Base-by-base conservation (phyloP, 108 stramenopile genomes). In the Bacterosira constricta region DNA sequence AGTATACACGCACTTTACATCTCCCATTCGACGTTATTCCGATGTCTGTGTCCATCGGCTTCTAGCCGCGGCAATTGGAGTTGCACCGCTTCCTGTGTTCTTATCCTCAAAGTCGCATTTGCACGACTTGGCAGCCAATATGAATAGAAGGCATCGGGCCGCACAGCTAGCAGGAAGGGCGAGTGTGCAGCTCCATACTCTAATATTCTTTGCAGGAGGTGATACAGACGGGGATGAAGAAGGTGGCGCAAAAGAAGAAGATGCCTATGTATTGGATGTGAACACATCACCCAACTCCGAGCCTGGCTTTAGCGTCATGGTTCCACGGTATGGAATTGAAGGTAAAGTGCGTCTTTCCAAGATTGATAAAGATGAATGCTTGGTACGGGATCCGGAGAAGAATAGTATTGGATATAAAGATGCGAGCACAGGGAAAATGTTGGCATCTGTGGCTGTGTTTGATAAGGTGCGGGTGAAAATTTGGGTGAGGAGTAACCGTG, bases 1-100 rank as follows among this genome's bases (percentile, higher is more conserved):
- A 3, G 93, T 99, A 10, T 99, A 99, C 79, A 99, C 98, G 0
- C 99, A 99, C 71, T 99, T 99, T 76, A 99, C 99, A 7, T 96
- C 94, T 8, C 99, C 99, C 21, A 99, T 99, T 66, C 97, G 99
- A 26, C 93, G 97, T 29, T 99, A 99, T 79, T 97, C 98, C 0
- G 99, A 99, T 84, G 91, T 99, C 7, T 93, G 99, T 57, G 98
- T 99, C 20, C 99, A 99, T 81, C 93, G 99, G 2, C 80, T 99
- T 8, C 71, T 99, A 7, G 97, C 97, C 4, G 98, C 98, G 1
- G 92, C 98, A 11, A 95, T 99, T 27, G 89, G 90, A 17, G 87
- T 97, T 18, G 87, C 88, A 1, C 94, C 96, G 3, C 85, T 99
- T 18, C 98, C 99, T 1, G 73, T 82, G 2, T 88, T 86, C 50